Evolutionary conservation across 768 basidiomycete species (phyloP).

Genomic region (Sporobolomyces phaffii): DNA sequence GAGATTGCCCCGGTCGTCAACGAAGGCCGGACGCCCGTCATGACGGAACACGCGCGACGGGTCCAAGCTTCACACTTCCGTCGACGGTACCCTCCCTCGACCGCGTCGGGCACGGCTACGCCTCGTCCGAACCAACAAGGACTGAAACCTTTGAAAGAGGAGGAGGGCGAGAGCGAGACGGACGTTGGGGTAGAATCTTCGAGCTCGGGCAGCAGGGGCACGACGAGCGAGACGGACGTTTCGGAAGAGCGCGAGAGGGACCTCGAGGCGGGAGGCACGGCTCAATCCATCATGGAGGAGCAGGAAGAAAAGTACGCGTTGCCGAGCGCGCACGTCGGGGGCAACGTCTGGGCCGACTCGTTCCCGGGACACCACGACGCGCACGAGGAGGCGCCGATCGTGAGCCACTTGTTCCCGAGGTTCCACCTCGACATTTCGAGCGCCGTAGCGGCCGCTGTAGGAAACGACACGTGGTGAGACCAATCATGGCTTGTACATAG

Average conservation of each 20-base stretch:
- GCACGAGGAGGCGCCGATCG: constrained; percentile 25
- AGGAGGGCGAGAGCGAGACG: neutral
- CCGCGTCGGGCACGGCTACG: constrained; percentile 13
- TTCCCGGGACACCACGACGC: constrained; percentile 11
- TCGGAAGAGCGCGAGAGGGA: constrained; percentile 18
- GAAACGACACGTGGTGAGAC: constrained; percentile 24
- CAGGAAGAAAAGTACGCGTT: neutral
- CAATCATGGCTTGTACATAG: neutral
- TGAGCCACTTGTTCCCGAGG: constrained; percentile 42
- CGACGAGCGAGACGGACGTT: neutral
- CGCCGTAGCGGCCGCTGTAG: constrained; percentile 61
- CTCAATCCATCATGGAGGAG: neutral
- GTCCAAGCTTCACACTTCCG: constrained; percentile 6
- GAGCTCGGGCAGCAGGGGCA: neutral
- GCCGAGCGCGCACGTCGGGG: constrained; percentile 12
- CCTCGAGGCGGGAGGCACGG: constrained; percentile 15
- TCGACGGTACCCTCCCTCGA: constrained; percentile 27
- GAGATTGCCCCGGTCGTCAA: constrained; percentile 78
- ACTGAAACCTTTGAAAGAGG: constrained; percentile 1
- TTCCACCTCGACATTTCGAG: constrained; percentile 81
- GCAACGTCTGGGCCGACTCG: constrained; percentile 7
- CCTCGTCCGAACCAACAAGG: neutral
- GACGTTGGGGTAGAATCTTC: no score
- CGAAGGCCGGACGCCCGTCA: constrained; percentile 17
- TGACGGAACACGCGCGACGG: constrained; percentile 17